phyloP scores from a whole-genome alignment of 2,329 filamentous ascomycete species.

The Diaporthe caulivora region DNA sequence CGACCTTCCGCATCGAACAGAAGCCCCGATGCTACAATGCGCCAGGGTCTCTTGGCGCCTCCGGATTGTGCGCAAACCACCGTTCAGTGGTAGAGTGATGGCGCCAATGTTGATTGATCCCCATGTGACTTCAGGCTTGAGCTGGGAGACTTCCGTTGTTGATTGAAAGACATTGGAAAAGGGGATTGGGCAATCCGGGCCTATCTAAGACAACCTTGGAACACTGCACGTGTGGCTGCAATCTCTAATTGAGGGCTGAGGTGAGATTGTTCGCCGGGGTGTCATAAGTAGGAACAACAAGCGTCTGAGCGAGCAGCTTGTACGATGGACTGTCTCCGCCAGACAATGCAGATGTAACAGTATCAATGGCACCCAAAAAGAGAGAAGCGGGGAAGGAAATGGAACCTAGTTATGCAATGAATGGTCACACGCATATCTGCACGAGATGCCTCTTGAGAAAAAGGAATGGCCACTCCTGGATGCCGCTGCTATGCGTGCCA shows the following conservation, averaged over 20 bases:
- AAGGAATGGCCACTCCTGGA: background rate
- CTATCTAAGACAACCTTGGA: background rate
- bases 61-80: background rate
- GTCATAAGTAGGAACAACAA: no score
- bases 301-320: background rate
- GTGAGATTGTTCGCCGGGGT: background rate
- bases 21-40: constrained; percentile 7
- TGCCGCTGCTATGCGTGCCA: background rate
- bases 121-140: background rate
- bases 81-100: background rate
- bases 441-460: no score
- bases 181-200: background rate
- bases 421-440: no score
- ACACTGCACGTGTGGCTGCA: background rate
- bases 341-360: background rate
- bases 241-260: no score
- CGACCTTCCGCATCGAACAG: constrained; percentile 19
- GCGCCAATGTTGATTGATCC: background rate
- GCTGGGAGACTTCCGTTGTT: background rate
- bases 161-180: no score
- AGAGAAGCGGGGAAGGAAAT: background rate
- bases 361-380: background rate
- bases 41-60: background rate
- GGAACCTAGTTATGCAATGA: background rate
- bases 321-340: background rate